These are phyloP conservation scores for Beta macrorhiza DNA, from an alignment of 179 eudicot species.

Conservation along the genomic window DNA sequence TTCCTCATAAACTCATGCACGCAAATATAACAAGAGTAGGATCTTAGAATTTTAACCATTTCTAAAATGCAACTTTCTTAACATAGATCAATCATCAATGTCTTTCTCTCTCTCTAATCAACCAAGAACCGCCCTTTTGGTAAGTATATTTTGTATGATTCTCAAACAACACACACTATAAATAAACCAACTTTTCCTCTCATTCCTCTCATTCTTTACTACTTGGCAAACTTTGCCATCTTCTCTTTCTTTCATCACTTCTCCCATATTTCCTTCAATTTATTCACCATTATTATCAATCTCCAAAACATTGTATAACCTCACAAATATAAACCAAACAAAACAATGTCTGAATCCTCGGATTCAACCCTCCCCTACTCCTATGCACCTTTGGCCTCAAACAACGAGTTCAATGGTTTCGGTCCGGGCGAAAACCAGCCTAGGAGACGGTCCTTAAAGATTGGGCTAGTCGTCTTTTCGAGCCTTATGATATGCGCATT, in stretches of 20 bases:
- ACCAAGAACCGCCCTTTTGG: conserved; percentile 14
- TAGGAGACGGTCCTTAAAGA: conserved; percentile 19
- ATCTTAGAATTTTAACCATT: conserved; percentile 3
- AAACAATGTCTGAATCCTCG: conserved; percentile 18
- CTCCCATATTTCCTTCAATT: neutral
- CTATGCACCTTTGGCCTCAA: conserved; percentile 31
- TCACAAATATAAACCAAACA: no score
- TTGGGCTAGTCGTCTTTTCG: conserved; percentile 26
- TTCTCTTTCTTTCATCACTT: neutral
- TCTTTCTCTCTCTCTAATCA: conserved; percentile 18
- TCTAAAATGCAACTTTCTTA: conserved; percentile 11
- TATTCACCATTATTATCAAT: neutral
- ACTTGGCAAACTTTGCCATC: conserved; percentile 17
- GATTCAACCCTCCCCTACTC: conserved; percentile 28
- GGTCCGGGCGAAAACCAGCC: neutral
- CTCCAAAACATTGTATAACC: neutral
- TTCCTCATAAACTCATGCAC: neutral
- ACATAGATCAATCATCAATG: neutral
- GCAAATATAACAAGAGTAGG: neutral
- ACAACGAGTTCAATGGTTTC: neutral
- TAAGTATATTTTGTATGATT: conserved; percentile 6
- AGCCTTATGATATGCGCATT: conserved; percentile 34
- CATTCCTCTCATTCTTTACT: neutral
- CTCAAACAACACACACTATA: conserved; percentile 24
- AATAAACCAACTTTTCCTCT: conserved; percentile 20